Evolutionary conservation across 768 basidiomycete genomes (phyloP), one percentile per base, ranked within the genome.

Genomic region (Lactarius trivialis): DNA sequence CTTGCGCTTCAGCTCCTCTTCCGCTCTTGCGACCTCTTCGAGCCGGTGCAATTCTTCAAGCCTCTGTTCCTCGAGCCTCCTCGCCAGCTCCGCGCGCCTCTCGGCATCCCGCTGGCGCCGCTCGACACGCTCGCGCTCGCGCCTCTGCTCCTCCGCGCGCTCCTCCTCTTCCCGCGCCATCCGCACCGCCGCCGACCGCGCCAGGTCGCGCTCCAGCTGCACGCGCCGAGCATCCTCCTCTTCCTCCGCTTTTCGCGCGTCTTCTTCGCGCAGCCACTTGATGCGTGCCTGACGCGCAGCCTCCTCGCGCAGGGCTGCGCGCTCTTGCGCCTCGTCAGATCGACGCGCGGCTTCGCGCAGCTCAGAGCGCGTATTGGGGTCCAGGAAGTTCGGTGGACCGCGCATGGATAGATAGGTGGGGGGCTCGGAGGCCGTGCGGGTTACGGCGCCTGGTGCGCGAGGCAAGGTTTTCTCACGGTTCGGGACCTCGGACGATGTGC

Each of bases 181-280:
- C n/a, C 62, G 61, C 17, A 15, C 49, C 5, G 37, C 54, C 5
- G 52, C 57, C 37, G 45, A 54, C 7, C 41, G 56, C 28, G 53
- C 53, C 32, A 65, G 58, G 36, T 65, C 65, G 1, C n/a, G 51
- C 21, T 65, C 62, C 33, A 65, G 19, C 41, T 34, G 62, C 12
- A 8, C 55, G 6, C 36, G 63, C 28, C 65, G 62, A n/a, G 3
- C 24, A 0, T 6, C 30, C 12, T 64, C 65, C 12, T 21, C 55
- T 28, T 64, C 62, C 19, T 56, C 65, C 7, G 57, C 58, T 28
- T 37, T 39, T 30, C 30, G 39, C 28, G 55, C 53, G 12, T 65
- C 62, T n/a, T 39, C 49, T 21, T 49, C 62, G 9, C 58, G 57
- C 62, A 53, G 57, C 28, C 17, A 33, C 62, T 66, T 66, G 58